Evolutionary conservation across 2,329 filamentous ascomycete genomes (phyloP).

Genomic region (Alternaria burnsii): DNA sequence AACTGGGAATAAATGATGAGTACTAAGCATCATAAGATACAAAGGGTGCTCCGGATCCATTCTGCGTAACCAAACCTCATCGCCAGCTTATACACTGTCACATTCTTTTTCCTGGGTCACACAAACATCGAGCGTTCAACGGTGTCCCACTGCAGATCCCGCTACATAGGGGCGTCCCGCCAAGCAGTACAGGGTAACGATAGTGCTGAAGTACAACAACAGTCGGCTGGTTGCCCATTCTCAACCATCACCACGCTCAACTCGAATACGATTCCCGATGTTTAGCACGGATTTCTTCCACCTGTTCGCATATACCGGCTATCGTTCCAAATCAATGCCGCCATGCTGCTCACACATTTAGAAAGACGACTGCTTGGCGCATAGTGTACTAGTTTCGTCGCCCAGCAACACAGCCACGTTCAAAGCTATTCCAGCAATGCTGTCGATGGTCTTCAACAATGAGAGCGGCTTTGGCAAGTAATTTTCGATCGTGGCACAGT

Average conservation of each 20-base stretch:
- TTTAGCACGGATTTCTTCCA: too few species aligned
- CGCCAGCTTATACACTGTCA: background rate
- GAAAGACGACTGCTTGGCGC: background rate
- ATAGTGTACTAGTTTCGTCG: accelerated
- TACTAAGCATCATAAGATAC: background rate
- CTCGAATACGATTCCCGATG: background rate
- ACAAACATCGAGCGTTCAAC: background rate
- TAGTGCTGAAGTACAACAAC: background rate
- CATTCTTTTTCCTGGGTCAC: background rate
- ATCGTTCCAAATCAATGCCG: too few species aligned
- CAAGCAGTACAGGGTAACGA: background rate
- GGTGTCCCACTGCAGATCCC: background rate
- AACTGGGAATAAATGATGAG: background rate
- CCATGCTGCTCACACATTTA: background rate
- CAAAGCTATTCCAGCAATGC: background rate
- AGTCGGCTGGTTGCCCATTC: background rate
- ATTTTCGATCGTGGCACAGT: background rate
- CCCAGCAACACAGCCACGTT: background rate
- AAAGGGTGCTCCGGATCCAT: background rate
- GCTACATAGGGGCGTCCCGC: too few species aligned
- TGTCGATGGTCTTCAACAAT: background rate
- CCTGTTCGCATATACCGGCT: too few species aligned
- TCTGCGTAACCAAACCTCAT: background rate
- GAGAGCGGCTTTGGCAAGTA: background rate
- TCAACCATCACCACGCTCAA: background rate